Base-by-base conservation (phyloP, 768 basidiomycete species). In the Hortiboletus flavorubellus region DNA sequence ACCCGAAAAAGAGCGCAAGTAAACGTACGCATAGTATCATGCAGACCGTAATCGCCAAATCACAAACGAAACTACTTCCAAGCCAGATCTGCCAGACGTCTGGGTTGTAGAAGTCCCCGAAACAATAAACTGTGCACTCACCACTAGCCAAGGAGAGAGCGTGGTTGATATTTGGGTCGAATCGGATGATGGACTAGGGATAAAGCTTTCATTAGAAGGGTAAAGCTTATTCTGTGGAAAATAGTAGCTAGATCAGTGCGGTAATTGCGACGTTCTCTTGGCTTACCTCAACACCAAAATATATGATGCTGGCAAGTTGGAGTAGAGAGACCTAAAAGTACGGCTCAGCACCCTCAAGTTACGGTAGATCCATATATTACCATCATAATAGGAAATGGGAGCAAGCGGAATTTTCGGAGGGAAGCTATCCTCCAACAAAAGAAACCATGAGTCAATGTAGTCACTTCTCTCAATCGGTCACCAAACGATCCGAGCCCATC, bases 391-490 rank as follows among this genome's bases (percentile, higher is more conserved):
- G 38, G 41, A 49, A 54, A 2, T 10, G 29, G 10, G 0, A 66
- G 10, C 29, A 51, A 6, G 30, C 8, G 16, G 1, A 23, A 58
- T 37, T 11, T 47, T 7, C 34, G 30, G 18, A 66, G 47, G 10
- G 29, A 42, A 21, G 51, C 45, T 55, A 68, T 61, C 50, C 59
- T 44, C 67, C 65, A 68, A 40, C 61, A 66, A 50, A 49, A 61
- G 31, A 66, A 66, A 7, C 61, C 49, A 8, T 68, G 67, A 2
- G 56, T 57, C 21, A 60, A 6, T 10, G 51, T 55, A 8, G 58
- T 60, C 12, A 66, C 65, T 59, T 9, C 12, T 21, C 5, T 41
- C 0, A 2, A 18, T 62, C 8, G 56, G 42, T 10, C 8, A 15
- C n/a, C 3, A 10, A 21, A 21, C 8, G 2, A 29, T 39, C 4